Base-by-base conservation (phyloP, 257 asterid genomes). In the Solanum chaucha region DNA sequence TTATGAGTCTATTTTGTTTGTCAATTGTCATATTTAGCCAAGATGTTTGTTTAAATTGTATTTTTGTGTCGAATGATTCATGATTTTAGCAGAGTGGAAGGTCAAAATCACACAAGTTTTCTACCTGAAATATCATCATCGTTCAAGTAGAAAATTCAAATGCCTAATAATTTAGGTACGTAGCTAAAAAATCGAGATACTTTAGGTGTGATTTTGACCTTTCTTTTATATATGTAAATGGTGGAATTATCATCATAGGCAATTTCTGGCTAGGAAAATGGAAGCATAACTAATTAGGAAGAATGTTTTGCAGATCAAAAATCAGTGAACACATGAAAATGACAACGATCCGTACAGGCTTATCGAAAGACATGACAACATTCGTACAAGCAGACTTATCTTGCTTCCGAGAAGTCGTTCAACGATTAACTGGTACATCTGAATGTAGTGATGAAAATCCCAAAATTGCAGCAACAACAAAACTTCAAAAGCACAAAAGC, bases 351-450 rank as follows among this genome's bases (percentile, higher is more conserved):
- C 14, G 1, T 61, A n/a, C 30, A 61, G 13, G 70, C 68, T 87
- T 71, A 9, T 71, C 83, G 8, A 82, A 85, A 10, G 87, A 58
- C 14, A 71, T 19, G 51, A 86, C 91, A 5, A 88, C 89, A 2
- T 89, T 88, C 10, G 91, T 91, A 36, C 89, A 87, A 38, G 91
- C 90, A 20, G 90, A 90, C 73, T 86, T 90, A 3, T 61, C 90
- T 30, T 87, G 91, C 87, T 90, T 46, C 67, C 87, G 89, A 5
- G 92, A 90, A 75, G 59, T 91, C 28, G 92, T 90, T 85, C 92
- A 91, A 59, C 92, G 90, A 41, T 55, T 91, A 87, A 91, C 93
- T 4, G 91, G 93, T 30, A 91, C 92, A 85, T 36, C 83, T 2
- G 82, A 38, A 41, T 72, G 46, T 72, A 85, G 1, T 5, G 82